These are phyloP conservation scores for Nigrospora sphaerica DNA, from an alignment of 2,329 filamentous ascomycete species.

Conservation along the genomic window DNA sequence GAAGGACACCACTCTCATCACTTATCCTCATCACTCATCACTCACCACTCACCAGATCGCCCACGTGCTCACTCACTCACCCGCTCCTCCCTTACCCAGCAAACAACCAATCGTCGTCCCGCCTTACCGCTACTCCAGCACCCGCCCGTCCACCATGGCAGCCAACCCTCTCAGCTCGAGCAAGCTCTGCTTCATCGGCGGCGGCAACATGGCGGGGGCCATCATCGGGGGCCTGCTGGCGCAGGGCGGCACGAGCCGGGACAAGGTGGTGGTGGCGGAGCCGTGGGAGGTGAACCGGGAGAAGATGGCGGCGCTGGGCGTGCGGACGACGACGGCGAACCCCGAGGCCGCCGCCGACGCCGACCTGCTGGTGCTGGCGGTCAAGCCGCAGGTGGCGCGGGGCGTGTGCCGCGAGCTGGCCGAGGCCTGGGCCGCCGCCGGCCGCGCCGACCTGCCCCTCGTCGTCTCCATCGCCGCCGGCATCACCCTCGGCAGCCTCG, in stretches of 20 bases:
- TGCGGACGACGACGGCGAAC: slow-evolving; percentile 38
- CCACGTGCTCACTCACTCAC: no score
- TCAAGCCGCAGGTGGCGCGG: slow-evolving; percentile 44
- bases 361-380: slow-evolving; percentile 40
- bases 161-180: not conserved
- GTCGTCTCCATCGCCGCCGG: slow-evolving; percentile 43
- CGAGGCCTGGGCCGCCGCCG: slow-evolving; percentile 23
- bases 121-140: no score
- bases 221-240: slow-evolving; percentile 41
- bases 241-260: slow-evolving; percentile 30
- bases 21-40: no score
- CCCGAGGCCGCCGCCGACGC: slow-evolving; percentile 34
- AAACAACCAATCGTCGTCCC: no score
- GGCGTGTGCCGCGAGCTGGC: slow-evolving; percentile 38
- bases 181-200: slow-evolving; percentile 24
- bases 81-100: no score
- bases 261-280: slow-evolving; percentile 40
- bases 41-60: no score
- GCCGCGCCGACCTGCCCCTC: slow-evolving; percentile 24
- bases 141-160: not conserved
- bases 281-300: slow-evolving; percentile 45
- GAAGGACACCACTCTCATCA: no score
- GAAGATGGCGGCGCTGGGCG: slow-evolving; percentile 38
- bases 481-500: slow-evolving; percentile 36
- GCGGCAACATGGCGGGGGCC: slow-evolving; percentile 46